Conservation (phyloP, 2,329 filamentous ascomycete genomes). For the Monosporascus ibericus region DNA sequence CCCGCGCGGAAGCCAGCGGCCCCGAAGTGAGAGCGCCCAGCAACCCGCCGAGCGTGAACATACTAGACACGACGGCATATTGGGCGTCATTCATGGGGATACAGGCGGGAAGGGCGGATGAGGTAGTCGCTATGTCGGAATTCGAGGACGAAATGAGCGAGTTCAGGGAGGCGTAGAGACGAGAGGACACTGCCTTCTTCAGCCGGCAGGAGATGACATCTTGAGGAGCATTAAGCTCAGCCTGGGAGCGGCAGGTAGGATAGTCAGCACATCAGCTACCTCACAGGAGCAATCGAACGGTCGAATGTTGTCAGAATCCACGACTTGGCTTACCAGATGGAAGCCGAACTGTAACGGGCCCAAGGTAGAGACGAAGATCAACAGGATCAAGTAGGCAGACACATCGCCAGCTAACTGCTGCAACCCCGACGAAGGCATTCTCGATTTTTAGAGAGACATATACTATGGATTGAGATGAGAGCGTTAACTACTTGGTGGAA, state of each 20-base stretch:
- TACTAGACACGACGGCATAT: slow-evolving; percentile 81
- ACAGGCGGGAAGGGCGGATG: slow-evolving; percentile 58
- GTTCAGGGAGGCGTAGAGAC: slow-evolving; percentile 19
- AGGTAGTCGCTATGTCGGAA: slow-evolving; percentile 15
- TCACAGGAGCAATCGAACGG: too few species aligned
- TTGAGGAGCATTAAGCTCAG: slow-evolving; percentile 92
- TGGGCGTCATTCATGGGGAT: slow-evolving; percentile 79
- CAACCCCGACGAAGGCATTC: slow-evolving; percentile 19
- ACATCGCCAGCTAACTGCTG: slow-evolving; percentile 39
- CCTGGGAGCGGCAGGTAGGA: slow-evolving; percentile 40
- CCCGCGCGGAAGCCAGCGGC: slow-evolving; percentile 69
- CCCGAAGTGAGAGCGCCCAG: slow-evolving; percentile 76
- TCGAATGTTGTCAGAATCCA: too few species aligned
- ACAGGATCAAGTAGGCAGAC: slow-evolving; percentile 70
- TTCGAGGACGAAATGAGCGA: slow-evolving; percentile 20
- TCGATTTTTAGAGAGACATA: slow-evolving; percentile 18
- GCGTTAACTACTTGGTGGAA: too few species aligned
- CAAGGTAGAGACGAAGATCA: slow-evolving; percentile 71
- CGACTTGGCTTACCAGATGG: slow-evolving; percentile 60
- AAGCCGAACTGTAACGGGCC: slow-evolving; percentile 93
- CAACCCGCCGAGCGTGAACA: slow-evolving; percentile 86
- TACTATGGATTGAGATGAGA: slow-evolving; percentile 32
- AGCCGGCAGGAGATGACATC: slow-evolving; percentile 80
- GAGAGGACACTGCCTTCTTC: slow-evolving; percentile 44
- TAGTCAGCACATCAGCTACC: not conserved